phyloP scores from a whole-genome alignment of 2,329 filamentous ascomycete species.

The Calycina herbarum region DNA sequence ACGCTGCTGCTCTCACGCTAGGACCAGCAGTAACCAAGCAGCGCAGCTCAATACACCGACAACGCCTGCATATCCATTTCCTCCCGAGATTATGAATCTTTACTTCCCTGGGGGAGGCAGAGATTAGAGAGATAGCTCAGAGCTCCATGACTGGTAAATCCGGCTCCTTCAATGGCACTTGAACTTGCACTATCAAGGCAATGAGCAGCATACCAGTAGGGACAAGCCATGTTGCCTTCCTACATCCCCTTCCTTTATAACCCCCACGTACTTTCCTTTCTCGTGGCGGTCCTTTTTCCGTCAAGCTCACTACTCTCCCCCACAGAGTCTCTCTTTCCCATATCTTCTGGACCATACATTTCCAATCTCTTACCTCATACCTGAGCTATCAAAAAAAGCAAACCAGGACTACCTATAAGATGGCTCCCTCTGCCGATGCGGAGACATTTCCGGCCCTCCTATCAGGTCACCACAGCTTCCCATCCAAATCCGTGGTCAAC shows the following conservation, averaged over 20 bases:
- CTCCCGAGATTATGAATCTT: constrained; percentile 18
- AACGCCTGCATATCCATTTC: constrained; percentile 11
- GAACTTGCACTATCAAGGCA: constrained; percentile 17
- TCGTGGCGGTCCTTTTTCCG: constrained; percentile 17
- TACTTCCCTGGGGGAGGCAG: constrained; percentile 9
- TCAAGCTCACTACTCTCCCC: constrained; percentile 17
- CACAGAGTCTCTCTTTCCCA: constrained; percentile 19
- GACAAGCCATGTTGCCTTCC: constrained; percentile 7
- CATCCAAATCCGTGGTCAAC: constrained; percentile 40
- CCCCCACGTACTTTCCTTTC: constrained; percentile 19
- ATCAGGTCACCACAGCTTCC: constrained; percentile 16
- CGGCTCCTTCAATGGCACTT: constrained; percentile 16
- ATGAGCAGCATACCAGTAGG: constrained; percentile 11
- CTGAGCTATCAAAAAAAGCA: constrained; percentile 9
- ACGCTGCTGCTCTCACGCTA: background rate
- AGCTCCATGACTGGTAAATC: constrained; percentile 23
- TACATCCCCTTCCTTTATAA: constrained; percentile 17
- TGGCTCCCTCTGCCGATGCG: constrained; percentile 27
- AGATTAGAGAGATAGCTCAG: constrained; percentile 29
- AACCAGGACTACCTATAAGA: constrained; percentile 13
- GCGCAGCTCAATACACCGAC: background rate
- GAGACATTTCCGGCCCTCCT: constrained; percentile 16
- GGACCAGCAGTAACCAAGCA: background rate
- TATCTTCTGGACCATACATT: constrained; percentile 13
- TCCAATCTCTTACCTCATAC: constrained; percentile 7